These are phyloP conservation scores for Talaromyces rugulosus DNA, from an alignment of 2,329 filamentous ascomycete species.

Conservation along the genomic window DNA sequence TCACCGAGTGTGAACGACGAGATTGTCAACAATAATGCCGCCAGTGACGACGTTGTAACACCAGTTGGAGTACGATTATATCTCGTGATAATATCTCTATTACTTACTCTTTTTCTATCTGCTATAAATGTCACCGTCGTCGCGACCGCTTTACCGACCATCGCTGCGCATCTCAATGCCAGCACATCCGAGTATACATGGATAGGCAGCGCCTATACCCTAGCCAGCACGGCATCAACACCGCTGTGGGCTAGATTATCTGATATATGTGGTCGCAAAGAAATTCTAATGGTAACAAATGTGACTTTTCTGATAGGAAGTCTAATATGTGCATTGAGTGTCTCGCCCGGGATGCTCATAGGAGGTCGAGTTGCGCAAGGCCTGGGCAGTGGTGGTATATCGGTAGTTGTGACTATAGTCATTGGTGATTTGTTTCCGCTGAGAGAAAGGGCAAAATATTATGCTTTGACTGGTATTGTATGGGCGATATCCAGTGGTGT, in stretches of 20 bases:
- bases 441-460: constrained; percentile 40
- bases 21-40: neutral
- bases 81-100: constrained; percentile 1
- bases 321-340: constrained; percentile 46
- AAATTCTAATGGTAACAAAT: constrained; percentile 47
- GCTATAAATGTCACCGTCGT: constrained; percentile 45
- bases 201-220: constrained; percentile 50
- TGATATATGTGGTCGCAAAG: constrained; percentile 57
- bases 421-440: constrained; percentile 49
- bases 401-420: constrained; percentile 46
- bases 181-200: constrained; percentile 42
- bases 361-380: constrained; percentile 47
- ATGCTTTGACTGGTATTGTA: constrained; percentile 41
- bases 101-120: constrained; percentile 15
- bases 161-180: constrained; percentile 49
- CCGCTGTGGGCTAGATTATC: constrained; percentile 33
- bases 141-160: constrained; percentile 55
- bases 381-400: constrained; percentile 45
- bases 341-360: constrained; percentile 47
- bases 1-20: neutral
- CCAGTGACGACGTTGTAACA: neutral
- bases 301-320: constrained; percentile 51
- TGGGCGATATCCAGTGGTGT: constrained; percentile 49
- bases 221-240: constrained; percentile 41
- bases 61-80: constrained; percentile 7